phyloP scores from a whole-genome alignment of 2,329 filamentous ascomycete genomes.

The Gnomoniopsis sp. region DNA sequence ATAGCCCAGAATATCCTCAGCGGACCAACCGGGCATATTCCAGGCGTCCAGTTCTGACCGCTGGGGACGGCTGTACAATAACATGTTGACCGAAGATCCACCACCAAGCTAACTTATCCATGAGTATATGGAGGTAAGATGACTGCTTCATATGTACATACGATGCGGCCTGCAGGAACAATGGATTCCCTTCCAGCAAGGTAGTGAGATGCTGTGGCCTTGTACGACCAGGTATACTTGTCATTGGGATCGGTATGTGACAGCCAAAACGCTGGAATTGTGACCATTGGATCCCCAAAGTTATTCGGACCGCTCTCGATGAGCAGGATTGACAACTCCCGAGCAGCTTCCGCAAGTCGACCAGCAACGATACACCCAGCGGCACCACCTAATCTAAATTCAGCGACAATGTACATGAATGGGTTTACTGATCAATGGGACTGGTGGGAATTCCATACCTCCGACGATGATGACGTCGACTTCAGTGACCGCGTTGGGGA shows the following conservation, averaged over 20 bases:
- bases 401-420: neutral
- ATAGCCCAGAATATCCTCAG: slow-evolving; percentile 39
- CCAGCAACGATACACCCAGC: slow-evolving; percentile 47
- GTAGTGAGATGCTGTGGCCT: slow-evolving; percentile 40
- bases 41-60: slow-evolving; percentile 28
- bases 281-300: slow-evolving; percentile 43
- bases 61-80: slow-evolving; percentile 34
- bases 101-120: slow-evolving; percentile 43
- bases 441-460: slow-evolving; percentile 30
- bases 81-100: slow-evolving; percentile 46
- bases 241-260: slow-evolving; percentile 43
- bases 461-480: slow-evolving; percentile 51
- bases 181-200: slow-evolving; percentile 40
- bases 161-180: slow-evolving; percentile 35
- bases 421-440: too few species aligned
- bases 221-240: slow-evolving; percentile 43
- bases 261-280: slow-evolving; percentile 47
- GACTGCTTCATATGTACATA: neutral
- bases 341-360: slow-evolving; percentile 46
- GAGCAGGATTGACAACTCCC: slow-evolving; percentile 45
- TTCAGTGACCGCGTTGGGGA: slow-evolving; percentile 32
- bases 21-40: slow-evolving; percentile 26
- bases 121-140: neutral
- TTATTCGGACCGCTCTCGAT: slow-evolving; percentile 54
- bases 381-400: slow-evolving; percentile 34